phyloP scores from a whole-genome alignment of 345 rosid species.

The Aurinia saxatilis region DNA sequence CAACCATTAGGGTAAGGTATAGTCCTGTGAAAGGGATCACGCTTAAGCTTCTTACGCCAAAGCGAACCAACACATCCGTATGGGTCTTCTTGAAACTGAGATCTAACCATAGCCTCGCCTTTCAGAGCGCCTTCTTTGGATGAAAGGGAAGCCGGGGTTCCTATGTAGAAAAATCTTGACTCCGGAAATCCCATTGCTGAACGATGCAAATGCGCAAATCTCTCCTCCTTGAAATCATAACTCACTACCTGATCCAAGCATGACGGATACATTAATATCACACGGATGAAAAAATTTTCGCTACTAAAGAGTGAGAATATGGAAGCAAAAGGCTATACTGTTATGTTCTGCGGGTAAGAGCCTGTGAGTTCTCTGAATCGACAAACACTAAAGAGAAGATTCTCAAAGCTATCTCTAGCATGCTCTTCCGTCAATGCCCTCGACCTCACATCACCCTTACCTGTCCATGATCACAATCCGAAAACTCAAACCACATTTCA shows the following conservation, averaged over 20 bases:
- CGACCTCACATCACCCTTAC: conserved; percentile 63
- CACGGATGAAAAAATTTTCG: background rate
- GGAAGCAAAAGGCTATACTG: conserved; percentile 45
- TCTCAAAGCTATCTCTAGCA: conserved; percentile 98
- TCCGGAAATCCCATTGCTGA: conserved; percentile 77
- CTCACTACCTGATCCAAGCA: conserved; percentile 64
- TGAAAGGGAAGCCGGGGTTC: conserved; percentile 58
- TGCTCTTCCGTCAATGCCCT: conserved; percentile 94
- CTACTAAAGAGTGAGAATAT: background rate
- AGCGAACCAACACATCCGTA: conserved; percentile 79
- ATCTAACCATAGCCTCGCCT: conserved; percentile 76
- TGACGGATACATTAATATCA: background rate
- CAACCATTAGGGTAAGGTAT: conserved; percentile 92
- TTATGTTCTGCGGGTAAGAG: conserved; percentile 72
- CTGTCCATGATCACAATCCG: conserved; percentile 33
- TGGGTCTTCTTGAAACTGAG: conserved; percentile 84
- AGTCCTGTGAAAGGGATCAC: conserved; percentile 89
- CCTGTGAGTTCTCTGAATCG: conserved; percentile 95
- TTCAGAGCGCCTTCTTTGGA: conserved; percentile 67
- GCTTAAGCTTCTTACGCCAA: conserved; percentile 71
- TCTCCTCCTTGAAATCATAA: conserved; percentile 83
- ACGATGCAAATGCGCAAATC: conserved; percentile 77
- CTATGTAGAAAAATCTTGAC: conserved; percentile 60
- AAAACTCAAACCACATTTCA: background rate
- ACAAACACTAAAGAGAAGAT: conserved; percentile 86